phyloP scores from a whole-genome alignment of 1,284 basidiomycete genomes.

The Sporisorium exsertum region DNA sequence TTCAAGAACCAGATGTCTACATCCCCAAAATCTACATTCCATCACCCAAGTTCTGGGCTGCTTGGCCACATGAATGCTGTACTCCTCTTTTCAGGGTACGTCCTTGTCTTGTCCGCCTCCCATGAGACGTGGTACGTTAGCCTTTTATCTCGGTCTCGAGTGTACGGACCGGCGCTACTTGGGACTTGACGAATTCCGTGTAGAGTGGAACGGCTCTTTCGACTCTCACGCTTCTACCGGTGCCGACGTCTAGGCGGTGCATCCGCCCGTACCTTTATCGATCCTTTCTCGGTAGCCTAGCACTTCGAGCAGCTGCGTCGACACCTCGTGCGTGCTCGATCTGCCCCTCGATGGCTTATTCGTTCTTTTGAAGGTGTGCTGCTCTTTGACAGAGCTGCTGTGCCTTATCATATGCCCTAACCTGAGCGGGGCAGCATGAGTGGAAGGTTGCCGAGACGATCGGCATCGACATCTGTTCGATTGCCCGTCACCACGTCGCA shows the following conservation, averaged over 20 bases:
- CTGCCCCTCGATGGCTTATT: too few species aligned
- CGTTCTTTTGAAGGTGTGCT: too few species aligned
- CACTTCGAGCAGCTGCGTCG: too few species aligned
- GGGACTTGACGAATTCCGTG: background rate
- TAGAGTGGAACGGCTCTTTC: background rate
- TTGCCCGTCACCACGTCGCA: too few species aligned
- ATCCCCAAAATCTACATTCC: background rate
- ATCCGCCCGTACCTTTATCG: background rate
- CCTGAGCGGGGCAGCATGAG: too few species aligned
- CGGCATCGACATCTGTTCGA: too few species aligned
- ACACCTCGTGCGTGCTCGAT: too few species aligned
- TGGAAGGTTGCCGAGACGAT: too few species aligned
- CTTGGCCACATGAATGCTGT: background rate
- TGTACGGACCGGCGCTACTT: background rate
- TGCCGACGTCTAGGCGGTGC: background rate
- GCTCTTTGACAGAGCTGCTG: too few species aligned
- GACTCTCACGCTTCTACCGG: background rate
- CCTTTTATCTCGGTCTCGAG: background rate
- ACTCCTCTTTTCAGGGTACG: background rate
- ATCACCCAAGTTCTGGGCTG: background rate
- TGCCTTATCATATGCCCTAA: too few species aligned
- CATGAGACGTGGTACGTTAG: background rate
- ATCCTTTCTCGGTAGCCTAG: background rate
- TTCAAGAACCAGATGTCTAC: background rate
- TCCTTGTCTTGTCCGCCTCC: background rate